Percentiles rank a stretch among this genome's conserved stretches.
These are phyloP conservation scores for Candida hungchunana DNA, from an alignment of 805 yeast genomes.

Conservation along the genomic window DNA sequence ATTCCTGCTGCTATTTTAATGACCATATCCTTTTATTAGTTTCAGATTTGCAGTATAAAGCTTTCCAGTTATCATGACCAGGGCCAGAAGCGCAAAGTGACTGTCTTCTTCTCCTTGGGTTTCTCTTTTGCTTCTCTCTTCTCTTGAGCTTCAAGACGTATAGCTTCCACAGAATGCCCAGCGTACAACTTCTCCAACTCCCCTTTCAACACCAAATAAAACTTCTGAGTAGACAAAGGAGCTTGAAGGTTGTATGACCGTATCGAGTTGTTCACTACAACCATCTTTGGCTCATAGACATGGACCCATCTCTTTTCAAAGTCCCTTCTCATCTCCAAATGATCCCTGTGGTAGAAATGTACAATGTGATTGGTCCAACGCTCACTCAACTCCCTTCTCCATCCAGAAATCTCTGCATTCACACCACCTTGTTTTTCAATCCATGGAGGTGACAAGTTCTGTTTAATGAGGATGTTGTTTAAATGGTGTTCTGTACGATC, in stretches of 20 bases:
- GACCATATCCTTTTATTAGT: too few relatives aligned
- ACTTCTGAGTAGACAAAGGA: conserved; percentile 53
- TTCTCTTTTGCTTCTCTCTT: too few relatives aligned
- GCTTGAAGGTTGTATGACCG: conserved; percentile 63
- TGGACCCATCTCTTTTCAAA: conserved; percentile 17
- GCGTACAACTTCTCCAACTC: conserved; percentile 40
- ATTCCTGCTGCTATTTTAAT: too few relatives aligned
- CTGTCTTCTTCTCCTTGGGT: too few relatives aligned
- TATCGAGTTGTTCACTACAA: conserved; percentile 42
- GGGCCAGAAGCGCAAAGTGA: too few relatives aligned
- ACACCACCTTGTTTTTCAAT: conserved; percentile 70
- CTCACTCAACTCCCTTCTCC: conserved; percentile 41
- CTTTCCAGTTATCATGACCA: too few relatives aligned
- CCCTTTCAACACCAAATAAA: conserved; percentile 42
- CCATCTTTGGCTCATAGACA: conserved; percentile 31
- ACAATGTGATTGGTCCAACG: conserved; percentile 33
- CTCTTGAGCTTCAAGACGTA: too few relatives aligned
- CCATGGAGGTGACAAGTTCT: conserved; percentile 88
- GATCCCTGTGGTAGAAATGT: conserved; percentile 12
- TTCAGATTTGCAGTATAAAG: too few relatives aligned
- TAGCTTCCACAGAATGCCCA: conserved; percentile 25
- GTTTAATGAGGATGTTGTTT: conserved; percentile 70
- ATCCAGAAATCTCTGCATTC: conserved; percentile 39
- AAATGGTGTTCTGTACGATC: conserved; percentile 74
- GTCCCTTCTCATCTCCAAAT: conserved; percentile 12